Evolutionary conservation across 1,284 basidiomycete species (phyloP), one percentile per base, ranked within the genome.

Genomic region (Cryptococcus deneoformans): DNA sequence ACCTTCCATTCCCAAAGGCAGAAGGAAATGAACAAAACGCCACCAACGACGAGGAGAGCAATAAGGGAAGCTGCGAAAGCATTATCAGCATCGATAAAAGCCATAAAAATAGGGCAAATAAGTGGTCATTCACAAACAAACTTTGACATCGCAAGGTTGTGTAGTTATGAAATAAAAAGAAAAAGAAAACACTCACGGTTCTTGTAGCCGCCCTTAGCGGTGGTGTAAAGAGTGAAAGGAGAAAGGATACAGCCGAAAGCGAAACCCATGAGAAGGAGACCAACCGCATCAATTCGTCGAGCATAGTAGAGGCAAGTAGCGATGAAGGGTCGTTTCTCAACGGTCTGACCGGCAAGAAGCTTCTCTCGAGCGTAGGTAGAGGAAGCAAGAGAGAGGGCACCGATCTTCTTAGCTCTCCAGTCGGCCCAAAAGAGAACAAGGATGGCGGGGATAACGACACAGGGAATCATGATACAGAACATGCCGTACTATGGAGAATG

Each of bases 11-110:
- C 80, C 71, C 73, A 80, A 39, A 75, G 51, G 20, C 67, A 46
- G 54, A 75, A 79, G 12, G 66, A 57, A 57, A 72, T 68, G 61
- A 80, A 72, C 39, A 76, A 59, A 16, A 77, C 52, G 3, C 69
- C 74, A 35, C 79, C 80, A 29, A 77, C 66, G 42, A 69, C 67
- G 48, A 77, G 67, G 71, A 80, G 74, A 54, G 79, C 77, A 57
- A 80, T 79, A 53, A 80, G 68, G 68, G 73, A 76, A 14, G 71
- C 70, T 70, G 49, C 20, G 20, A 20, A 20, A 20, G 20, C 20
- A 36, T 20, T 20, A 20, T 8, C 34, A 34, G n/a, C 10, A 39
- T 6, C 20, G 20, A 20, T 20, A 20, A 20, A 20, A 20, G 20
- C 20, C 20, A 20, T 20, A 20, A 20, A 20, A 20, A 20, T 20